These are phyloP conservation scores for Pleurotus citrinopileatus DNA, from an alignment of 768 basidiomycete genomes.

Conservation along the genomic window DNA sequence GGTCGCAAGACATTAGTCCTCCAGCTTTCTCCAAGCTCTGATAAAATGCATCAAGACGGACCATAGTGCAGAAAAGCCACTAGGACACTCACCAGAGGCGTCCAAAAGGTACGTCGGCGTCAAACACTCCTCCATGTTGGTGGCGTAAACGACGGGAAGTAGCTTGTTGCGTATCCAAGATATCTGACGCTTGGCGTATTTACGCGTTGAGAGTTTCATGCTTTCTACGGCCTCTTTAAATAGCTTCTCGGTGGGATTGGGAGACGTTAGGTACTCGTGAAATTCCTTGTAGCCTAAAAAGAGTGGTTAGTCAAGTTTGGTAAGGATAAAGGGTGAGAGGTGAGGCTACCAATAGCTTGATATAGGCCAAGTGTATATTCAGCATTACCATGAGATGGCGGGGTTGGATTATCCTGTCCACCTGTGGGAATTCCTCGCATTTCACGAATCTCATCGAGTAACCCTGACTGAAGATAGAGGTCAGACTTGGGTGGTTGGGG, in stretches of 20 bases:
- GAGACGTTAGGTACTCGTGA: constrained; percentile 53
- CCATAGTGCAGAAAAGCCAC: neutral
- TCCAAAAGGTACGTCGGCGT: constrained; percentile 56
- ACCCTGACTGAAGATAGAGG: constrained; percentile 52
- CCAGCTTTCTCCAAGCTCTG: constrained; percentile 61
- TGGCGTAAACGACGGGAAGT: constrained; percentile 62
- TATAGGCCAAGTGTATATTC: constrained; percentile 86
- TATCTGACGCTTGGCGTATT: constrained; percentile 90
- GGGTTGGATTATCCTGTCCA: constrained; percentile 1
- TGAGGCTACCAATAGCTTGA: constrained; percentile 79
- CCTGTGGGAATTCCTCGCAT: constrained; percentile 36
- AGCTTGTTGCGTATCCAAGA: constrained; percentile 93
- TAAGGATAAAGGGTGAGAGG: neutral
- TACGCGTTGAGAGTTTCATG: constrained; percentile 85
- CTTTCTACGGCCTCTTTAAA: constrained; percentile 62
- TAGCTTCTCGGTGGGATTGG: constrained; percentile 33
- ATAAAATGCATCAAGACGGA: constrained; percentile 2
- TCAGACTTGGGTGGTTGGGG: neutral
- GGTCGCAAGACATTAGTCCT: constrained; percentile 45
- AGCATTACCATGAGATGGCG: constrained; percentile 12
- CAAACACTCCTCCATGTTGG: constrained; percentile 34
- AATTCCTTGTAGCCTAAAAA: constrained; percentile 90
- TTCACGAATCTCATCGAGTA: constrained; percentile 73
- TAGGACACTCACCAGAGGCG: constrained; percentile 51
- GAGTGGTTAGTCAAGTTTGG: neutral